phyloP scores from a whole-genome alignment of 164 flowering plant species.

The Vitis rupestris region DNA sequence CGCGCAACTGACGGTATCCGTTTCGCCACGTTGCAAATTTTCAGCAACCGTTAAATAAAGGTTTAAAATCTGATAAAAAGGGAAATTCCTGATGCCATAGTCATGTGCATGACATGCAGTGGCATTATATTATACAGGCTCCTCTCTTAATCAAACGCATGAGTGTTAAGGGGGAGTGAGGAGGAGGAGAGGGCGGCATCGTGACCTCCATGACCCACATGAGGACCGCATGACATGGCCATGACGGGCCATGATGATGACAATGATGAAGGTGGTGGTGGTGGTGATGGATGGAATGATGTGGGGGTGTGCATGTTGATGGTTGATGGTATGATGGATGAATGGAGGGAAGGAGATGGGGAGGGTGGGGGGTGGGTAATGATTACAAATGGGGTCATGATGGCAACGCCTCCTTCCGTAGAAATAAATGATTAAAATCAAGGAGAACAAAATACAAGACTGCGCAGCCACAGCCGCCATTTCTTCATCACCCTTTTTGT shows the following conservation, averaged over 20 bases:
- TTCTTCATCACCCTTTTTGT: slow-evolving; percentile 28
- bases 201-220: too few species aligned
- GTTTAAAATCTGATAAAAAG: neutral
- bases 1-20: slow-evolving; percentile 17
- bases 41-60: neutral
- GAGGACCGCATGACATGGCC: too few species aligned
- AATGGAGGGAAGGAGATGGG: slow-evolving; percentile 1
- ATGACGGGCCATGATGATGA: neutral
- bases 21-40: slow-evolving; percentile 23
- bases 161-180: too few species aligned
- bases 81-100: neutral
- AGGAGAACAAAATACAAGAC: slow-evolving; percentile 19
- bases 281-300: neutral
- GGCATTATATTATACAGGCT: too few species aligned
- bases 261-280: neutral
- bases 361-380: slow-evolving; percentile 16
- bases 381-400: slow-evolving; percentile 41
- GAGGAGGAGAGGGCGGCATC: too few species aligned
- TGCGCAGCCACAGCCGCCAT: slow-evolving; percentile 83
- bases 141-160: too few species aligned
- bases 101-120: too few species aligned
- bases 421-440: slow-evolving; percentile 23
- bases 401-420: slow-evolving; percentile 25
- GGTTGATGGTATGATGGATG: slow-evolving; percentile 1
- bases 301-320: neutral